Base-by-base conservation (phyloP, 2,329 filamentous ascomycete genomes). In the Didymosphaeria variabile region DNA sequence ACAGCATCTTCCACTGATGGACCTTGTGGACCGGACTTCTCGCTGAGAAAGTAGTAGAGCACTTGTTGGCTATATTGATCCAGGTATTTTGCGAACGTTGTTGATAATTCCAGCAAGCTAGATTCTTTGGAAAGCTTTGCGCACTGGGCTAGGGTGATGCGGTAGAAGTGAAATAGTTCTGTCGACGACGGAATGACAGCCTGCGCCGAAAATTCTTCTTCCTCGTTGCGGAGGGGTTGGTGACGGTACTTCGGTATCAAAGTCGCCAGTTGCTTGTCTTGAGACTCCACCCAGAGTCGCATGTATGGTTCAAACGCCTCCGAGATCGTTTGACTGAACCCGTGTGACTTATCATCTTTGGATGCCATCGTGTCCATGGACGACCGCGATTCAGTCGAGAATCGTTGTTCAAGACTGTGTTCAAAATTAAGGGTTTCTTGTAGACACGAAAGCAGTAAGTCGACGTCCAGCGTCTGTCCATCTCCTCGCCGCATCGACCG, bases 361-460 rank as follows among this genome's bases (percentile, higher is more conserved):
- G 92, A 96, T 63, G 88, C 90, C 32, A 97, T 86, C 0, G 94
- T 98, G 76, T 99, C 95, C 59, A 96, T 93, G 45, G 94, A 98
- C 17, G 89, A 89, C 59, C 90, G 85, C 13, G 92, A 88, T 40
- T 88, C 86, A 61, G 83, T 89, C 1, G 90, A 86, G 75, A 98
- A 98, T 10, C 91, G 89, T 64, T 88, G 88, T 78, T 99, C 95
- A 13, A 99, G 83, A 60, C 87, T 90, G 74, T 98, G 94, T 79
- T 99, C 95, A 76, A 99, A 99, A 75, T 99, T 93, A 69, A 99
- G 87, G 0, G 95, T 99, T 77, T 98, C 94, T 73, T 98, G 94
- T 66, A 98, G 80, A 76, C 94, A 97, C 38, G 90, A 92, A 23
- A 98, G 84, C 36, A 98, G 81, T 52, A 98, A 81, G 72, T 97